Conservation (phyloP, 1,284 basidiomycete species). For the Heterobasidion occidentale region DNA sequence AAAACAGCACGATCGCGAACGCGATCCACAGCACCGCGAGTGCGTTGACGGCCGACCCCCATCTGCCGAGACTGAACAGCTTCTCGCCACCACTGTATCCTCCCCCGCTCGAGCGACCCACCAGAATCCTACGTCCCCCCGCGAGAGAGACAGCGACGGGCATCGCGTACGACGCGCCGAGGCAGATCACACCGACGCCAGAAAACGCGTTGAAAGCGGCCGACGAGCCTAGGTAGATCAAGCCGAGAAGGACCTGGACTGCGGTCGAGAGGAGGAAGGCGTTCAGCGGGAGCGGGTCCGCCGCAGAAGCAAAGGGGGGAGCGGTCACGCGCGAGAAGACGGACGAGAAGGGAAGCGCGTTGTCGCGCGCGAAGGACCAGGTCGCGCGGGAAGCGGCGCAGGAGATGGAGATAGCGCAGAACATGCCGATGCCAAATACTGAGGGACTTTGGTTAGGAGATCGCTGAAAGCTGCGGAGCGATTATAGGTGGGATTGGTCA, state of each 20-base stretch:
- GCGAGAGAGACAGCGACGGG: slow-evolving; percentile 39
- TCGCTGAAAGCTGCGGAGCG: neutral
- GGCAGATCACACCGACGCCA: slow-evolving; percentile 47
- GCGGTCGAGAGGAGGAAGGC: slow-evolving; percentile 50
- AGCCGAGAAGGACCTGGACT: slow-evolving; percentile 47
- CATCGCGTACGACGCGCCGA: slow-evolving; percentile 44
- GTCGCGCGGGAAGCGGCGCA: slow-evolving; percentile 63
- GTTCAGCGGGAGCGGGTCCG: slow-evolving; percentile 40
- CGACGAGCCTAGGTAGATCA: slow-evolving; percentile 45
- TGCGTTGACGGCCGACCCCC: slow-evolving; percentile 32
- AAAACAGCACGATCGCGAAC: slow-evolving; percentile 49
- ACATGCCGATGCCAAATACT: slow-evolving; percentile 49
- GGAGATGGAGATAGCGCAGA: slow-evolving; percentile 52
- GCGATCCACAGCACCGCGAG: slow-evolving; percentile 39
- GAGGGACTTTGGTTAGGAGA: slow-evolving; percentile 7
- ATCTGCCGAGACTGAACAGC: slow-evolving; percentile 34
- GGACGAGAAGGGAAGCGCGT: slow-evolving; percentile 50
- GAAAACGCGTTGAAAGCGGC: slow-evolving; percentile 51
- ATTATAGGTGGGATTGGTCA: slow-evolving; percentile 7
- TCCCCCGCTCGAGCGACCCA: slow-evolving; percentile 11
- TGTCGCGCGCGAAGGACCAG: slow-evolving; percentile 66
- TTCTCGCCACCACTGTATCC: slow-evolving; percentile 16
- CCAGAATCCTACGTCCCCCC: slow-evolving; percentile 28
- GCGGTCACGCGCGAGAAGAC: slow-evolving; percentile 42
- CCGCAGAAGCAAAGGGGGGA: slow-evolving; percentile 10